phyloP scores from a whole-genome alignment of 2,329 filamentous ascomycete species.

The Parascedosporium putredinis region DNA sequence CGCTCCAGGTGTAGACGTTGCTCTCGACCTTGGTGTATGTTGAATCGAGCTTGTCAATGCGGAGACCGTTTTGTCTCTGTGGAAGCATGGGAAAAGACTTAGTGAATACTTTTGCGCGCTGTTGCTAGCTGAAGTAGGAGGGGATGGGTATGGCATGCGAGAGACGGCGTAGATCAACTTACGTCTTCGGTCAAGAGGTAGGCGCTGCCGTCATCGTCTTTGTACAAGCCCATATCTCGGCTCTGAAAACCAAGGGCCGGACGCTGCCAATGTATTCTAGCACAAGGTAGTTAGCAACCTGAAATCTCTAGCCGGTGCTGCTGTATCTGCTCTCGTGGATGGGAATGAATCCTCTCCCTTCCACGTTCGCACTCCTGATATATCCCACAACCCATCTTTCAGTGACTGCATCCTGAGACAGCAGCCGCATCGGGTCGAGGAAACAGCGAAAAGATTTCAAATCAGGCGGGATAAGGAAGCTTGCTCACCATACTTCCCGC shows the following conservation, averaged over 20 bases:
- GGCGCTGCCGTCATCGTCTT: slow-evolving; percentile 49
- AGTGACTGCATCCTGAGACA: too few species aligned
- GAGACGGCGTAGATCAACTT: slow-evolving; percentile 13
- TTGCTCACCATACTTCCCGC: slow-evolving; percentile 40
- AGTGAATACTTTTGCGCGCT: neutral
- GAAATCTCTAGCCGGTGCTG: too few species aligned
- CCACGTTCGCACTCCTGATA: too few species aligned
- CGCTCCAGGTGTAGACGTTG: slow-evolving; percentile 39
- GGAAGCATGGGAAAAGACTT: neutral
- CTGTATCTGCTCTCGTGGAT: too few species aligned
- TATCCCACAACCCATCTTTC: too few species aligned
- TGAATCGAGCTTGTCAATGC: slow-evolving; percentile 44
- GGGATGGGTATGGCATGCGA: slow-evolving; percentile 3
- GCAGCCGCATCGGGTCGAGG: too few species aligned
- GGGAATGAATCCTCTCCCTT: too few species aligned
- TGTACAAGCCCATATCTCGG: slow-evolving; percentile 49
- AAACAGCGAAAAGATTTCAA: too few species aligned
- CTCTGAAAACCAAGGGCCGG: slow-evolving; percentile 26
- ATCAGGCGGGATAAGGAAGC: neutral
- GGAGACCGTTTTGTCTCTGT: slow-evolving; percentile 44
- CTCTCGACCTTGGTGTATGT: slow-evolving; percentile 44
- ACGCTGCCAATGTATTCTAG: slow-evolving; percentile 22
- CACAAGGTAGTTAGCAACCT: too few species aligned
- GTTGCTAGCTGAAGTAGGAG: neutral
- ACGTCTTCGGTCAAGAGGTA: slow-evolving; percentile 57